Percentiles rank a stretch among this genome's conserved stretches.
These are phyloP conservation scores for Spencermartinsiella ligniputridi DNA, from an alignment of 1,139 yeast species.

Conservation along the genomic window DNA sequence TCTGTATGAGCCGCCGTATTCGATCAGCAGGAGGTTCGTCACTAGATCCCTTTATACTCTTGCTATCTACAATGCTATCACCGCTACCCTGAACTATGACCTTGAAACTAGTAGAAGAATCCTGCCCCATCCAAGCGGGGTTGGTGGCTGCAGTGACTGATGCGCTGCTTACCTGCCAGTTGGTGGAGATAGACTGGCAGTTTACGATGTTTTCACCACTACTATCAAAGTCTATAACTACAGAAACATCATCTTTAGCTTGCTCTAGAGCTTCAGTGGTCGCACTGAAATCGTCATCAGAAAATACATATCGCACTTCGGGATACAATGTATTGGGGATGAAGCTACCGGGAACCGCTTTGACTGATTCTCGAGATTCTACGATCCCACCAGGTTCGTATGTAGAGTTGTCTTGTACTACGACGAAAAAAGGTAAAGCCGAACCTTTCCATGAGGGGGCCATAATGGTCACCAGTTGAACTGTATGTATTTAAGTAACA, in stretches of 20 bases:
- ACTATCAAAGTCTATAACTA: slow-evolving; percentile 36
- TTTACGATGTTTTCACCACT: slow-evolving; percentile 28
- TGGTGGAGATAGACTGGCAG: slow-evolving; percentile 34
- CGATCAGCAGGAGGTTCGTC: slow-evolving; percentile 9
- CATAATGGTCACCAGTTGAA: not conserved
- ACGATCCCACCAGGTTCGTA: slow-evolving; percentile 2
- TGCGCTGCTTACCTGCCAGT: slow-evolving; percentile 35
- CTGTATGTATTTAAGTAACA: not conserved
- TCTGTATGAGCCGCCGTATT: slow-evolving; percentile 17
- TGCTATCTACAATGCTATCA: not conserved
- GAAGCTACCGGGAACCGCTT: slow-evolving; percentile 2
- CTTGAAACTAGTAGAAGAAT: slow-evolving; percentile 14
- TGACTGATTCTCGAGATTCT: not conserved
- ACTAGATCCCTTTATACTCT: not conserved
- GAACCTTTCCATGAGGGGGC: slow-evolving; percentile 18
- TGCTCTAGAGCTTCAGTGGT: slow-evolving; percentile 32
- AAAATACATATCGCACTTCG: slow-evolving; percentile 36
- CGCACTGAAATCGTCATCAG: slow-evolving; percentile 37
- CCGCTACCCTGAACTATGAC: slow-evolving; percentile 15
- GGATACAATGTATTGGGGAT: slow-evolving; percentile 27
- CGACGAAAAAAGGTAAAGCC: slow-evolving; percentile 25
- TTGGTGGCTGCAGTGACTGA: slow-evolving; percentile 15
- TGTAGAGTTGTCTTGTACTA: slow-evolving; percentile 19
- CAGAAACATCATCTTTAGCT: slow-evolving; percentile 29
- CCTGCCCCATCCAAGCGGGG: slow-evolving; percentile 18